These are phyloP conservation scores for Diaporthe amygdali DNA, from an alignment of 2,329 filamentous ascomycete genomes.

Conservation along the genomic window DNA sequence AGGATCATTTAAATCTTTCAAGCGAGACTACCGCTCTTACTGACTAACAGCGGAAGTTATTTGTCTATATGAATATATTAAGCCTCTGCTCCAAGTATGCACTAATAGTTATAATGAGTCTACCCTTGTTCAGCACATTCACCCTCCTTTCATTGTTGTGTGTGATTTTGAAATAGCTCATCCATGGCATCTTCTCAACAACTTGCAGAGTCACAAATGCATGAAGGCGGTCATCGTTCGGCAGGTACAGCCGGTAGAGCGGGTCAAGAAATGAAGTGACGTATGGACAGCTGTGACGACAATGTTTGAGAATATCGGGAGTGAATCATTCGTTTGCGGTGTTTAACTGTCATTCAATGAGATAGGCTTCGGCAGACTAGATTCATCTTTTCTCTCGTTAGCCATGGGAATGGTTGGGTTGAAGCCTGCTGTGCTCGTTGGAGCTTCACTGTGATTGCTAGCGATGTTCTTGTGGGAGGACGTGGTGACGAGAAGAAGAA, in stretches of 20 bases:
- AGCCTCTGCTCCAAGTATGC: too few relatives aligned
- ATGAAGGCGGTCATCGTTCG: constrained; percentile 50
- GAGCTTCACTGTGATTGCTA: background rate
- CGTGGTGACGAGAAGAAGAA: background rate
- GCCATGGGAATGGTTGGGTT: background rate
- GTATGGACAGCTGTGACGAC: constrained; percentile 48
- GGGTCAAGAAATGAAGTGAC: constrained; percentile 36
- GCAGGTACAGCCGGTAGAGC: constrained; percentile 43
- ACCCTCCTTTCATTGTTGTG: constrained; percentile 36
- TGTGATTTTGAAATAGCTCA: constrained; percentile 37
- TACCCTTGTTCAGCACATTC: constrained; percentile 34
- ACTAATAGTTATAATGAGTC: too few relatives aligned
- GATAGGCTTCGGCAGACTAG: background rate
- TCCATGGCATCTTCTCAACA: constrained; percentile 53
- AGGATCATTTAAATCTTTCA: too few relatives aligned
- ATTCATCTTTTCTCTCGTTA: background rate
- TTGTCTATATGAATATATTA: too few relatives aligned
- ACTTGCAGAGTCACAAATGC: constrained; percentile 54
- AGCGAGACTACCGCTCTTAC: too few relatives aligned
- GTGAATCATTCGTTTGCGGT: background rate
- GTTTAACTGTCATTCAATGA: background rate
- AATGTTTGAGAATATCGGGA: background rate
- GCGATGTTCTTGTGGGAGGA: background rate
- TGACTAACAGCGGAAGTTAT: too few relatives aligned
- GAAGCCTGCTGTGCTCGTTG: background rate